These are phyloP conservation scores for Blastocystis sp. DNA, from an alignment of 352 stramenopile genomes.

Conservation along the genomic window DNA sequence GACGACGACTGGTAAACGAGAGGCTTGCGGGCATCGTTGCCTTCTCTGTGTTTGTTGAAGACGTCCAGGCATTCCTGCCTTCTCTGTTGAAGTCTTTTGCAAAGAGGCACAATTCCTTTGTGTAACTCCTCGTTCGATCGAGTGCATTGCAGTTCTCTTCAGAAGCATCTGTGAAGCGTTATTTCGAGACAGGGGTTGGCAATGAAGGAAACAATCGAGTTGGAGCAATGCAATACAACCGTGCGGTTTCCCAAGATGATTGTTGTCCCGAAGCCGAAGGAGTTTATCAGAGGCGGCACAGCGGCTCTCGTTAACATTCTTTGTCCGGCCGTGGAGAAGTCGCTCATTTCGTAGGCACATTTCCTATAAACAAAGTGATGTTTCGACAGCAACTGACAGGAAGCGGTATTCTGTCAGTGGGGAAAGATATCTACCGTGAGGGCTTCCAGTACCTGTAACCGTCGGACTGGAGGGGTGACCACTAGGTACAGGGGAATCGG, in stretches of 20 bases:
- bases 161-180: background rate
- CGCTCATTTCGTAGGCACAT: conserved; percentile 76
- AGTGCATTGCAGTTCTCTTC: background rate
- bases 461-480: conserved; percentile 75
- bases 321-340: background rate
- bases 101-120: background rate
- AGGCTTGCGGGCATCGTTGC: too few species aligned
- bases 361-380: conserved; percentile 85
- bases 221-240: background rate
- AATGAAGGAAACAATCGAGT: background rate
- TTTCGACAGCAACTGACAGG: conserved; percentile 80
- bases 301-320: conserved; percentile 82
- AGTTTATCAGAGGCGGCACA: conserved; percentile 80
- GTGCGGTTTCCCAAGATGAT: background rate
- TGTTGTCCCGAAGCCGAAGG: conserved; percentile 76
- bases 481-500: conserved; percentile 79
- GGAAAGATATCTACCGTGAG: conserved; percentile 37
- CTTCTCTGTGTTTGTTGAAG: background rate
- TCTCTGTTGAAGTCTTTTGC: too few species aligned
- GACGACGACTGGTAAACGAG: conserved; percentile 70
- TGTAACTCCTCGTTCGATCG: background rate
- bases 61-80: too few species aligned
- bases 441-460: conserved; percentile 73
- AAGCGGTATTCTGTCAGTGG: conserved; percentile 70
- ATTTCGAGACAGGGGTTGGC: background rate